These are phyloP conservation scores for Suillus clintonianus DNA, from an alignment of 768 basidiomycete species.

Conservation along the genomic window DNA sequence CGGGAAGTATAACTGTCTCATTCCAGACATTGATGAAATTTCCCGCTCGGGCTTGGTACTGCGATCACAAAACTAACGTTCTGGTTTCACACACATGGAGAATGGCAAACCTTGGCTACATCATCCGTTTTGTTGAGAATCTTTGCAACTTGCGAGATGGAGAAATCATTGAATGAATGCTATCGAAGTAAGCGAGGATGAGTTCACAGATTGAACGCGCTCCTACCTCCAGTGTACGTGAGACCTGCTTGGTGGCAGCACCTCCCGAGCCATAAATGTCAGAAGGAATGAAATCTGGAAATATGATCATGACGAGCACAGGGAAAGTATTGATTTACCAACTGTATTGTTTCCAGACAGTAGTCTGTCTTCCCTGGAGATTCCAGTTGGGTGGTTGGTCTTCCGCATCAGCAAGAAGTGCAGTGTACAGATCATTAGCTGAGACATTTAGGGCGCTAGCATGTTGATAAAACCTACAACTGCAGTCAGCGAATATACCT, in stretches of 20 bases:
- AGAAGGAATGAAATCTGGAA: conserved; percentile 31
- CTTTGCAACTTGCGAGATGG: conserved; percentile 65
- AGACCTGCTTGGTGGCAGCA: conserved; percentile 62
- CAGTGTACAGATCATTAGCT: conserved; percentile 50
- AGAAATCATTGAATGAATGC: conserved; percentile 67
- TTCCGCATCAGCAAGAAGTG: conserved; percentile 62
- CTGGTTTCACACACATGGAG: background rate
- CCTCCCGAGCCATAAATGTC: conserved; percentile 43
- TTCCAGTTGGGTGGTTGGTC: conserved; percentile 61
- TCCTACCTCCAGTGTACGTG: conserved; percentile 57
- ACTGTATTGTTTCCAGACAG: conserved; percentile 58
- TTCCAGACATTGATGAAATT: conserved; percentile 67
- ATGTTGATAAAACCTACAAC: conserved; percentile 49
- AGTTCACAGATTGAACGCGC: background rate
- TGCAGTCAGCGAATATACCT: background rate
- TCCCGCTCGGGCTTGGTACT: conserved; percentile 56
- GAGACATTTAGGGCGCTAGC: conserved; percentile 50
- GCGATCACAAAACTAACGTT: background rate
- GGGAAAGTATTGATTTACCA: conserved; percentile 1
- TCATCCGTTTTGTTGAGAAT: conserved; percentile 51
- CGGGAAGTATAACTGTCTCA: conserved; percentile 53
- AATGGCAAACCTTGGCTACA: conserved; percentile 46
- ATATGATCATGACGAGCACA: background rate
- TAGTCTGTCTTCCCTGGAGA: conserved; percentile 58
- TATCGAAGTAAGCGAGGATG: conserved; percentile 20